Evolutionary conservation across 2,329 filamentous ascomycete species (phyloP).

Genomic region (Colletotrichum spinosum): DNA sequence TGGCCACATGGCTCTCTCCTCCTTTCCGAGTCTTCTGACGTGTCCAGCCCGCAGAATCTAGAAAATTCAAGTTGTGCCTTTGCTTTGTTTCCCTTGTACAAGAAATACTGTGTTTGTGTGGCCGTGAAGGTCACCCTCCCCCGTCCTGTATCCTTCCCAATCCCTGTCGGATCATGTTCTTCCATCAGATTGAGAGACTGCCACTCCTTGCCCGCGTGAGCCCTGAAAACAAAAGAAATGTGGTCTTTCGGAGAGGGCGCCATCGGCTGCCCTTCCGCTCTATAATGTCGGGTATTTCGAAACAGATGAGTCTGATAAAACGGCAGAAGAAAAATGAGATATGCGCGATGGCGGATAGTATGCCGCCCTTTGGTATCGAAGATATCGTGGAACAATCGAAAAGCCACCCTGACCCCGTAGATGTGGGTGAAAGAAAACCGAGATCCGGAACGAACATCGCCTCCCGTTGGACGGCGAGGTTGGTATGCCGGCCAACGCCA

Average conservation of each 20-base stretch:
- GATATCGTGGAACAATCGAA: slow-evolving; percentile 37
- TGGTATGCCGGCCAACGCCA: slow-evolving; percentile 33
- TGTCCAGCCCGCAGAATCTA: slow-evolving; percentile 37
- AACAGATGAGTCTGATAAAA: slow-evolving; percentile 34
- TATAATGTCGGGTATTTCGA: slow-evolving; percentile 39
- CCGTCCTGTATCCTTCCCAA: slow-evolving; percentile 23
- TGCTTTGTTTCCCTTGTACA: slow-evolving; percentile 23
- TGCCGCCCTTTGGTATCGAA: slow-evolving; percentile 38
- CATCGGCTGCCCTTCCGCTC: slow-evolving; percentile 32
- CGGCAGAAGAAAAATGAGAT: slow-evolving; percentile 27
- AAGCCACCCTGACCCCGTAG: slow-evolving; percentile 27
- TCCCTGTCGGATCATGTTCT: slow-evolving; percentile 27
- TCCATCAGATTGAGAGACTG: slow-evolving; percentile 32
- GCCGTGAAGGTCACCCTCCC: slow-evolving; percentile 12
- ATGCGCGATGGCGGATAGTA: slow-evolving; percentile 29
- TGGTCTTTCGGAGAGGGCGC: slow-evolving; percentile 30
- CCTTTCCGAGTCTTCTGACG: slow-evolving; percentile 32
- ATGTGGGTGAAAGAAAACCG: slow-evolving; percentile 38
- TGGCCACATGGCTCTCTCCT: slow-evolving; percentile 31
- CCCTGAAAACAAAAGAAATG: slow-evolving; percentile 36
- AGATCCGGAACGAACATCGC: slow-evolving; percentile 30
- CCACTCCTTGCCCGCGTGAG: slow-evolving; percentile 35
- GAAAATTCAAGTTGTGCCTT: slow-evolving; percentile 25
- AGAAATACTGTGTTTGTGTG: slow-evolving; percentile 11
- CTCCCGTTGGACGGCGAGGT: slow-evolving; percentile 18